phyloP scores from a whole-genome alignment of 2,329 filamentous ascomycete species.

The Aaosphaeria arxii region DNA sequence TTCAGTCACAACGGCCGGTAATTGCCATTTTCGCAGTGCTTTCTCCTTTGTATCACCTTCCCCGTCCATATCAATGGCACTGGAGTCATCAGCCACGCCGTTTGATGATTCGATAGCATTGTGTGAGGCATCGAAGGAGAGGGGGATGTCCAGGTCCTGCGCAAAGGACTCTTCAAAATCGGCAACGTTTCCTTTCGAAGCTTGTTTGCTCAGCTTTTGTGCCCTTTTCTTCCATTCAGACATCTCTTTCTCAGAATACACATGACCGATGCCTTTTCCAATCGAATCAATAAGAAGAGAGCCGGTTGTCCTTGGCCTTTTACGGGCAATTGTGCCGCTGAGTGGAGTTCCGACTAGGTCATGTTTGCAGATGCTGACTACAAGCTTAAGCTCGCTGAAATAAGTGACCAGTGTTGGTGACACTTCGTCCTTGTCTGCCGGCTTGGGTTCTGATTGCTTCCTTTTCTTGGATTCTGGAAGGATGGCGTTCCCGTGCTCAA shows the following conservation, averaged over 20 bases:
- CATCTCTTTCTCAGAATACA: neutral
- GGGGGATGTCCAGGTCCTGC: slow-evolving; percentile 34
- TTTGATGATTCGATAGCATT: slow-evolving; percentile 7
- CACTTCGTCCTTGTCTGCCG: slow-evolving; percentile 46
- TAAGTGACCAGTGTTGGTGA: slow-evolving; percentile 41
- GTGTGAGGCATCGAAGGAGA: slow-evolving; percentile 13
- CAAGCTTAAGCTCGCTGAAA: slow-evolving; percentile 64
- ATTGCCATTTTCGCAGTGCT: slow-evolving; percentile 48
- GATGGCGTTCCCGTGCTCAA: slow-evolving; percentile 16
- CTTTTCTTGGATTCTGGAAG: slow-evolving; percentile 32
- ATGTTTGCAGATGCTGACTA: slow-evolving; percentile 62
- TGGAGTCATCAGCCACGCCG: slow-evolving; percentile 14
- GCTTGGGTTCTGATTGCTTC: slow-evolving; percentile 21
- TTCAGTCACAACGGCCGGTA: slow-evolving; percentile 6
- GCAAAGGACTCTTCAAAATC: slow-evolving; percentile 43
- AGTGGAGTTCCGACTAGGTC: slow-evolving; percentile 65
- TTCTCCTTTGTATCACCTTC: neutral
- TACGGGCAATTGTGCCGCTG: slow-evolving; percentile 27
- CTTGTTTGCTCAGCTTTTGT: slow-evolving; percentile 35
- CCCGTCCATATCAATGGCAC: neutral
- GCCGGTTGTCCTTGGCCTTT: slow-evolving; percentile 34
- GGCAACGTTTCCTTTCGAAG: slow-evolving; percentile 31
- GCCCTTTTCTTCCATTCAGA: slow-evolving; percentile 13
- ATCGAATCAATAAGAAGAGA: slow-evolving; percentile 72
- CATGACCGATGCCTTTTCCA: slow-evolving; percentile 57